phyloP scores from a whole-genome alignment of 164 flowering plant genomes.

The Magnolia sinica region DNA sequence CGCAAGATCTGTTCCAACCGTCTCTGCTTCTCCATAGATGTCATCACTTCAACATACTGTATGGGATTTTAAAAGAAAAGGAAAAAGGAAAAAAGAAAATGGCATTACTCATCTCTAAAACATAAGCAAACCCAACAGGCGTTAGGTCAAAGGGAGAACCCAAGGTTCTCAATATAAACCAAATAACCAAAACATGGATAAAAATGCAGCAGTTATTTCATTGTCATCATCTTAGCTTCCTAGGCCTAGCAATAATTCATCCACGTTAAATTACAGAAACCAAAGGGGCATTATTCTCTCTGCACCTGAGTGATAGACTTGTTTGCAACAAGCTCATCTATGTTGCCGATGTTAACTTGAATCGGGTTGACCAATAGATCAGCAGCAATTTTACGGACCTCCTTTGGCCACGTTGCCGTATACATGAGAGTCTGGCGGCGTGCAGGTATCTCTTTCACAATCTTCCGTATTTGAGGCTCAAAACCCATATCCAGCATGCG shows the following conservation, averaged over 20 bases:
- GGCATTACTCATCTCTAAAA: neutral
- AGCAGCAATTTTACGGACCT: slow-evolving; percentile 85
- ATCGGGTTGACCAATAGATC: slow-evolving; percentile 79
- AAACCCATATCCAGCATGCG: slow-evolving; percentile 99
- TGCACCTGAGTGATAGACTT: slow-evolving; percentile 86
- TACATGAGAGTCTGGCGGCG: slow-evolving; percentile 91
- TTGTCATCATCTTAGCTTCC: neutral
- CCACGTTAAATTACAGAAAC: neutral
- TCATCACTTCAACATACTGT: slow-evolving; percentile 68
- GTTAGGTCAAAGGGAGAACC: neutral
- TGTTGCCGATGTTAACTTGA: slow-evolving; percentile 87
- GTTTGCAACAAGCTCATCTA: slow-evolving; percentile 90
- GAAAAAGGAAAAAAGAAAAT: neutral
- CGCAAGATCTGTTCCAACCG: slow-evolving; percentile 78
- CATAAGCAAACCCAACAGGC: neutral
- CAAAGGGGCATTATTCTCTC: neutral
- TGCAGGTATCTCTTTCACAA: slow-evolving; percentile 77
- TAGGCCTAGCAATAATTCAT: neutral
- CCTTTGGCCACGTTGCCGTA: slow-evolving; percentile 97
- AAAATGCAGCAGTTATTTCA: neutral
- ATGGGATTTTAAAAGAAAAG: slow-evolving; percentile 5
- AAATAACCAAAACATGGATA: neutral
- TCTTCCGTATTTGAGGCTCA: slow-evolving; percentile 90
- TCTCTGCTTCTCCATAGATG: slow-evolving; percentile 65
- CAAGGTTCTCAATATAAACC: neutral